phyloP scores from a whole-genome alignment of 805 yeast species.

The Candida awuae region DNA sequence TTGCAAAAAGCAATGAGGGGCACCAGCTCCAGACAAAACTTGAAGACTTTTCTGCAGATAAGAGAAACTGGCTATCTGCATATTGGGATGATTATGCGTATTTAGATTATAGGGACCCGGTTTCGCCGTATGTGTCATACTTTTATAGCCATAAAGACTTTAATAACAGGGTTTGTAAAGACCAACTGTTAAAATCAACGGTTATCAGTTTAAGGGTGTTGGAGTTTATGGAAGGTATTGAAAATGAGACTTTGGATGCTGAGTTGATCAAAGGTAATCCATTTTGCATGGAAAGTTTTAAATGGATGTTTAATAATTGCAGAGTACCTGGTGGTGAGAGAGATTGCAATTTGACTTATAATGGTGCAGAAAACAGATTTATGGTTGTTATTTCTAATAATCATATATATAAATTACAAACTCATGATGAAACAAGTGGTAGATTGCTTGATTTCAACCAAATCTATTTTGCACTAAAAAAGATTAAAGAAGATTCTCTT shows the following conservation, averaged over 20 bases:
- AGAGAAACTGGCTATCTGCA: constrained; percentile 80
- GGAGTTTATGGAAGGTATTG: constrained; percentile 58
- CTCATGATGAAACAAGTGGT: constrained; percentile 39
- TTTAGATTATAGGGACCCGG: constrained; percentile 84
- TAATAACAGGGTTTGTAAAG: constrained; percentile 44
- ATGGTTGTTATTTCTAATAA: constrained; percentile 68
- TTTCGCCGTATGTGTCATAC: constrained; percentile 90
- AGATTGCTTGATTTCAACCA: constrained; percentile 37
- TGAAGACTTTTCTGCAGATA: constrained; percentile 41
- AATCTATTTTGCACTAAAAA: constrained; percentile 50
- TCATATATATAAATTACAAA: constrained; percentile 69
- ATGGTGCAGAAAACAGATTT: constrained; percentile 48
- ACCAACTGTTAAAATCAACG: constrained; percentile 68
- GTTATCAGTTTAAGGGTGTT: constrained; percentile 61
- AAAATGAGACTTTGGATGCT: constrained; percentile 67
- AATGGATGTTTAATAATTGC: constrained; percentile 82
- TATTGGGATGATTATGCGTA: constrained; percentile 96
- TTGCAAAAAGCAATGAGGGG: constrained; percentile 47
- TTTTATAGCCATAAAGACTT: constrained; percentile 78
- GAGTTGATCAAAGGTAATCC: constrained; percentile 70
- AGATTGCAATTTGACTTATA: constrained; percentile 50
- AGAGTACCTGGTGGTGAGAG: constrained; percentile 63
- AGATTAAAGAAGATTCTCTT: constrained; percentile 37
- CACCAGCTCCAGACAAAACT: constrained; percentile 68
- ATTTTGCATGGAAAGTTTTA: constrained; percentile 92